These are phyloP conservation scores for Globisporangium heterothallicum DNA, from an alignment of 352 stramenopile species.

Conservation along the genomic window DNA sequence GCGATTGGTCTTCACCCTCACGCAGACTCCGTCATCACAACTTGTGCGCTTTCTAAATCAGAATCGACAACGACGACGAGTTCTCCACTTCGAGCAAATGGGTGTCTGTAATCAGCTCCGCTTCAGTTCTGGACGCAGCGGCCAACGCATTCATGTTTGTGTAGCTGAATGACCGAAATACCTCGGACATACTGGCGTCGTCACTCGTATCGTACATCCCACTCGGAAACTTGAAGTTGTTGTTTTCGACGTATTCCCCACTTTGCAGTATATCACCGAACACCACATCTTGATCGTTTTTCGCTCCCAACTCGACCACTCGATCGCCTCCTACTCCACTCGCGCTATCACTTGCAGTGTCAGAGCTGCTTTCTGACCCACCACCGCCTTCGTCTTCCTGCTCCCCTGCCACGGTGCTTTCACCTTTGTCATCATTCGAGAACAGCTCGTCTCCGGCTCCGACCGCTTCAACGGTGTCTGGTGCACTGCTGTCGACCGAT, in stretches of 20 bases:
- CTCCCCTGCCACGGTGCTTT: neutral
- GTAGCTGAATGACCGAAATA: constrained; percentile 78
- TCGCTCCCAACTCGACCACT: constrained; percentile 3
- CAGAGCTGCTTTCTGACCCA: constrained; percentile 1
- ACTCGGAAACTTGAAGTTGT: constrained; percentile 49
- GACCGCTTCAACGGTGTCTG: neutral
- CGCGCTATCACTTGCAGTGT: constrained; percentile 10
- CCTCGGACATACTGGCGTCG: constrained; percentile 37
- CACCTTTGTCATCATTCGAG: constrained; percentile 5
- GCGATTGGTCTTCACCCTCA: no score
- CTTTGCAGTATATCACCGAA: constrained; percentile 2
- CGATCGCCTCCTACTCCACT: constrained; percentile 1
- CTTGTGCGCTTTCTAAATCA: constrained; percentile 39
- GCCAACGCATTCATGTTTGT: constrained; percentile 85
- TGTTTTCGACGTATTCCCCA: constrained; percentile 18
- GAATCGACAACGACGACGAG: constrained; percentile 46
- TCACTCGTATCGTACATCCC: constrained; percentile 53
- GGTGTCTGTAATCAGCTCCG: constrained; percentile 47
- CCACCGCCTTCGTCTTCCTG: neutral
- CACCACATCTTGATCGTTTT: constrained; percentile 3
- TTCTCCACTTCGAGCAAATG: constrained; percentile 38
- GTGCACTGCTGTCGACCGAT: constrained; percentile 27
- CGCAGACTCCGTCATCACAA: neutral
- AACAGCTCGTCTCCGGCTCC: neutral
- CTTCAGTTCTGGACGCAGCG: constrained; percentile 68